Percentiles rank a stretch among this genome's conserved stretches.
These are phyloP conservation scores for Scopulariopsis brevicaulis DNA, from an alignment of 2,329 filamentous ascomycete species.

Conservation along the genomic window DNA sequence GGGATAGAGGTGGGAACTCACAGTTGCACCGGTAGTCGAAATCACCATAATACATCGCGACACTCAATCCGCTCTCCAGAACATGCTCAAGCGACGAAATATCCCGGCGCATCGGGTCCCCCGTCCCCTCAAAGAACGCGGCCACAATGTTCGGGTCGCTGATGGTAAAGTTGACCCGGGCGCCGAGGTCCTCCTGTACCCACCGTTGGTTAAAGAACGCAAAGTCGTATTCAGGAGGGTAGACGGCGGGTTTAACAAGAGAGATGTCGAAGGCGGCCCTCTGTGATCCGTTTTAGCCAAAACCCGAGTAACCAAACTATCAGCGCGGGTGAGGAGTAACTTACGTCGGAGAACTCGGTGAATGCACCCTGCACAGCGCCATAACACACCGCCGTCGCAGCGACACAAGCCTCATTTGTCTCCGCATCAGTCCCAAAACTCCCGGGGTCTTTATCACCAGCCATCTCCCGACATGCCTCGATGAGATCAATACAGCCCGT, in stretches of 20 bases:
- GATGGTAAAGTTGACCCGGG: conserved; percentile 47
- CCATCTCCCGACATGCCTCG: conserved; percentile 13
- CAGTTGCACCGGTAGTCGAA: conserved; percentile 56
- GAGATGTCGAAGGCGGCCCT: conserved; percentile 47
- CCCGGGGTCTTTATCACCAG: conserved; percentile 23
- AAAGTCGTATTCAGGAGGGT: conserved; percentile 48
- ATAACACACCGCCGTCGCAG: conserved; percentile 27
- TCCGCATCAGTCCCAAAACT: conserved; percentile 24
- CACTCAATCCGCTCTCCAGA: conserved; percentile 49
- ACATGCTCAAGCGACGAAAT: conserved; percentile 44
- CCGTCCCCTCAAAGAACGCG: conserved; percentile 52
- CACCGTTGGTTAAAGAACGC: conserved; percentile 52
- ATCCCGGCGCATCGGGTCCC: conserved; percentile 28
- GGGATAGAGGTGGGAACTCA: conserved; percentile 11
- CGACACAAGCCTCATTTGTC: conserved; percentile 35
- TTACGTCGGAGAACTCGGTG: conserved; percentile 20
- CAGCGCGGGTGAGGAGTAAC: not conserved
- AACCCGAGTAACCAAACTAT: not conserved
- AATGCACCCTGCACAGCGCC: conserved; percentile 1
- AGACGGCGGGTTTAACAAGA: conserved; percentile 44
- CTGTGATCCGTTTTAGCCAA: not conserved
- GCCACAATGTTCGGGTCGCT: conserved; percentile 25
- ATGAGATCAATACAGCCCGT: conserved; percentile 19
- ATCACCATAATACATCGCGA: conserved; percentile 62
- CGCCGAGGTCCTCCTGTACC: conserved; percentile 49